Evolutionary conservation across 441 rosid genomes (phyloP).

Genomic region (Geranium incanum): DNA sequence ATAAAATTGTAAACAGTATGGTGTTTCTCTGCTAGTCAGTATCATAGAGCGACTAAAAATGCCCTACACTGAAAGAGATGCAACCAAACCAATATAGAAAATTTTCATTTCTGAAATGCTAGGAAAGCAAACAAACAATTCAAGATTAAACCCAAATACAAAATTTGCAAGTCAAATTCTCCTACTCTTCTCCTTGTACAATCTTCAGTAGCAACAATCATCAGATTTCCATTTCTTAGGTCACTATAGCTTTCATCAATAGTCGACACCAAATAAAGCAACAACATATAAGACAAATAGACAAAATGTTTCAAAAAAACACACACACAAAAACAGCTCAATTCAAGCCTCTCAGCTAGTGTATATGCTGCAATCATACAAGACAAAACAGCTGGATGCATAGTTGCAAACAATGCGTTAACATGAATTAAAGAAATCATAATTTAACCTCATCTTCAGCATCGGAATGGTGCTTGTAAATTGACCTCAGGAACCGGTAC

Average conservation of each 20-base stretch:
- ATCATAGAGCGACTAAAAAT: background rate
- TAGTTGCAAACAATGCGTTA: background rate
- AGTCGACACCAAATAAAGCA: background rate
- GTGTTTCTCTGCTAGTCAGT: background rate
- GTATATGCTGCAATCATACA: background rate
- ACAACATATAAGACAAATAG: background rate
- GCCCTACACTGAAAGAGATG: no score
- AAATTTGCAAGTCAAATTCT: background rate
- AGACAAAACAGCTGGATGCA: background rate
- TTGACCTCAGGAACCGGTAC: slow-evolving; percentile 49
- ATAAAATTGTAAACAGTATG: background rate
- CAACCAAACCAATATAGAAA: no score
- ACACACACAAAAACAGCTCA: background rate
- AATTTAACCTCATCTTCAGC: slow-evolving; percentile 68
- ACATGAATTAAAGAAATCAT: background rate
- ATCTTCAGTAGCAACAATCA: background rate
- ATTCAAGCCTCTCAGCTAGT: background rate
- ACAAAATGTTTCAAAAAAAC: background rate
- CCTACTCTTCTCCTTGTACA: background rate
- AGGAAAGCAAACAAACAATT: no score
- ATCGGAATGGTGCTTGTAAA: slow-evolving; percentile 58
- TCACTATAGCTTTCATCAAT: background rate
- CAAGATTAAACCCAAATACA: no score
- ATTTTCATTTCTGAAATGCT: no score
- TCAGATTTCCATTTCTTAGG: background rate